Base-by-base conservation (phyloP, 2,329 filamentous ascomycete species). In the Cladosporium sp. region DNA sequence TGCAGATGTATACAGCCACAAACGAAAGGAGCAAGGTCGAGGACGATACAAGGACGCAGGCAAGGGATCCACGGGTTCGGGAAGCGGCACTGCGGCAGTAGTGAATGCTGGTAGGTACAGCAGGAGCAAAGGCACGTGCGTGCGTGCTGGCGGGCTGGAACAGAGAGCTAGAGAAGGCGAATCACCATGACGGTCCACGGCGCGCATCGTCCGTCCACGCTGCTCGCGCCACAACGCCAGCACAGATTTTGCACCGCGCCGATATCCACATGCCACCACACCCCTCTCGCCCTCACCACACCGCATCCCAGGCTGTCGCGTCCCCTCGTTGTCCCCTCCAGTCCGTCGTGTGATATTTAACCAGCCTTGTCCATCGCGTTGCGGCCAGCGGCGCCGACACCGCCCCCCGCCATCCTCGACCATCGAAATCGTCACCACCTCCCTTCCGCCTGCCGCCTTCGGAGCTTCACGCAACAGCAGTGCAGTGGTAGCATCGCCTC, bases 221-320 rank as follows among this genome's bases (percentile, higher is more conserved):
- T 45, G 24, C 22, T 45, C 42, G 42, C 42, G 42, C 42, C 42
- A 28, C 25, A 28, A 37, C 28, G 47, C 34, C 47, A 50, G 47
- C n/a, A 50, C 47, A 50, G 47, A 50, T 50, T 50, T 50, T 50
- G 47, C 47, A 50, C 47, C 20, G 34, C 47, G 28, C 34, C 37
- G n/a, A 50, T 34, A 24, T 50, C 25, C 47, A 50, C 45, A 32
- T 32, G 19, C 28, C 45, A 24, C 24, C 28, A 25, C 20, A 19
- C 28, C 45, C 45, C 45, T 48, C 45, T 34, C 13, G 8, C 28
- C 28, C 17, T 15, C 42, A 45, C 22, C 20, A 45, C 42, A 45
- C 42, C 42, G 42, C 42, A 45, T 25, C 15, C 24, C 42, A 28
- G 28, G 8, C 42, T 45, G 42, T 45, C 42, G 42, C 24, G 42